Percentiles rank a stretch among this genome's conserved stretches.
These are phyloP conservation scores for Helotiales sp. DNA, from an alignment of 2,329 filamentous ascomycete species.

Conservation along the genomic window DNA sequence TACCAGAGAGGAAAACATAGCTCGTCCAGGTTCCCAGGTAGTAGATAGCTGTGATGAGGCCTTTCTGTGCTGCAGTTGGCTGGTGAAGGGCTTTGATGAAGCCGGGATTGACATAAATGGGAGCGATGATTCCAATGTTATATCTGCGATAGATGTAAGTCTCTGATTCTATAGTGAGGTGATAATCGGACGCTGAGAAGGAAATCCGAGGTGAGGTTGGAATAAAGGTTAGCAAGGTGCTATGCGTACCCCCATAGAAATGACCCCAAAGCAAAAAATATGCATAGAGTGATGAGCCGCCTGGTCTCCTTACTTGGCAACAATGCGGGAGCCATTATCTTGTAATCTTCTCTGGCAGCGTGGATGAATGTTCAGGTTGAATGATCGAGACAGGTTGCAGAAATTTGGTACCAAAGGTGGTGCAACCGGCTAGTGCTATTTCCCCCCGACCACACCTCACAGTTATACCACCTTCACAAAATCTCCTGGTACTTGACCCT, in stretches of 20 bases:
- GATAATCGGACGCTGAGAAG: not conserved
- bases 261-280: slow-evolving; percentile 59
- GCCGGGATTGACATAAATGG: slow-evolving; percentile 60
- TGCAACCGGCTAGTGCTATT: not conserved
- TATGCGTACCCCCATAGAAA: slow-evolving; percentile 58
- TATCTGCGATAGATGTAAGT: slow-evolving; percentile 48
- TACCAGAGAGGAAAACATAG: slow-evolving; percentile 60
- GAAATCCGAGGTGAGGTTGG: not conserved
- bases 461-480: not conserved
- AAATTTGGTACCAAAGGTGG: not conserved
- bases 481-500: not conserved
- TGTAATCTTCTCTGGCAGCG: not conserved
- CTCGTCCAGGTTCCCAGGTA: slow-evolving; percentile 61
- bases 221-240: not conserved
- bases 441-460: not conserved
- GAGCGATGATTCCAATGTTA: slow-evolving; percentile 62
- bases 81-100: slow-evolving; percentile 54
- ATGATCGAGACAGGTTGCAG: not conserved
- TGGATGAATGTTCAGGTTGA: not conserved
- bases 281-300: slow-evolving; percentile 11
- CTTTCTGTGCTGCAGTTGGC: slow-evolving; percentile 52
- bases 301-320: slow-evolving; percentile 13
- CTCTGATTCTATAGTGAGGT: not conserved
- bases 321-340: not conserved
- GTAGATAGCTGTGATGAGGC: slow-evolving; percentile 61